A percentile compares a stretch with the other conserved stretches of the same genome.
phyloP scores from a whole-genome alignment of 2,329 filamentous ascomycete genomes.

The Penicillium corylophilum region DNA sequence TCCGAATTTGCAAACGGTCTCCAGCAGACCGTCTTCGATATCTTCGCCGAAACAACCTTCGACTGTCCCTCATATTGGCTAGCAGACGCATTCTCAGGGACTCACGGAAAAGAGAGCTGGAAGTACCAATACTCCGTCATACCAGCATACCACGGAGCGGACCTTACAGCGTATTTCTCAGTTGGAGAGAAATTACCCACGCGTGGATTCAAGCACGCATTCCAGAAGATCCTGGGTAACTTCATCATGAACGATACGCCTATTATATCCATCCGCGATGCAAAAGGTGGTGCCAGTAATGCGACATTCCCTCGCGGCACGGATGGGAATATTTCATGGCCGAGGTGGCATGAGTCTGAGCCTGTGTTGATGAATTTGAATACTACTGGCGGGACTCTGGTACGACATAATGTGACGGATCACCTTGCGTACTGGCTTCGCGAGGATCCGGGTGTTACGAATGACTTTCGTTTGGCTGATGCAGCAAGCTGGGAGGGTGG shows the following conservation, averaged over 20 bases:
- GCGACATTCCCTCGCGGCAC: slow-evolving; percentile 12
- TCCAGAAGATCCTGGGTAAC: slow-evolving; percentile 49
- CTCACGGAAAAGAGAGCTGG: slow-evolving; percentile 36
- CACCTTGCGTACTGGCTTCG: slow-evolving; percentile 28
- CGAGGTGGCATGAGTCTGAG: slow-evolving; percentile 30
- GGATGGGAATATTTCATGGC: slow-evolving; percentile 38
- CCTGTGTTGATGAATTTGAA: slow-evolving; percentile 49
- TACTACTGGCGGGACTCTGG: slow-evolving; percentile 43
- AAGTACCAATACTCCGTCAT: slow-evolving; percentile 64
- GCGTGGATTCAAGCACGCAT: slow-evolving; percentile 37
- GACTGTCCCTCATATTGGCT: slow-evolving; percentile 59
- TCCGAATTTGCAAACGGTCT: slow-evolving; percentile 51
- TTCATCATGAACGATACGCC: slow-evolving; percentile 48
- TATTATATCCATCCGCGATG: slow-evolving; percentile 11
- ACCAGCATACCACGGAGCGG: slow-evolving; percentile 64
- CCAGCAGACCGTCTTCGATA: slow-evolving; percentile 54
- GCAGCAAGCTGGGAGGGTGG: slow-evolving; percentile 51
- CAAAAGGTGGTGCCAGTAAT: slow-evolving; percentile 22
- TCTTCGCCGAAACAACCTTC: slow-evolving; percentile 57
- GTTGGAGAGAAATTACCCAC: slow-evolving; percentile 15
- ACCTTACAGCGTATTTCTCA: slow-evolving; percentile 51
- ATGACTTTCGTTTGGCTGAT: slow-evolving; percentile 44
- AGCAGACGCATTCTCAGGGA: slow-evolving; percentile 46
- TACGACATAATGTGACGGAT: slow-evolving; percentile 14
- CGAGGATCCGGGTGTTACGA: slow-evolving; percentile 34